These are phyloP conservation scores for Alternaria sp. DNA, from an alignment of 2,329 filamentous ascomycete species.

Conservation along the genomic window DNA sequence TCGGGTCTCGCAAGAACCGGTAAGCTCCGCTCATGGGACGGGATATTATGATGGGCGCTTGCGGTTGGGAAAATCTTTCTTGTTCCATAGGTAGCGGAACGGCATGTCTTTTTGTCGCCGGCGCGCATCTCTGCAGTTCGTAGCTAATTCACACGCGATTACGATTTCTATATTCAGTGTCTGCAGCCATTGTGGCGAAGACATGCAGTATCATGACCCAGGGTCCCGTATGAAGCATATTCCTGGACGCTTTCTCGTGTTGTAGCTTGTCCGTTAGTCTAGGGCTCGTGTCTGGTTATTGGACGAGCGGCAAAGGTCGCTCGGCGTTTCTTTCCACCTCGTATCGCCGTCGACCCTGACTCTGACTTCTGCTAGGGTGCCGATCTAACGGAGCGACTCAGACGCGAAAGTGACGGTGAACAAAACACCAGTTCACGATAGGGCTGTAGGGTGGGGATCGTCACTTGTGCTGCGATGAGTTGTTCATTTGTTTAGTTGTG, in stretches of 20 bases:
- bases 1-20: not conserved
- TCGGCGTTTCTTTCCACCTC: not conserved
- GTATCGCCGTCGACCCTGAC: not conserved
- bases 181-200: not conserved
- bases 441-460: not conserved
- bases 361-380: not conserved
- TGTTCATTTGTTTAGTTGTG: not conserved
- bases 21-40: not conserved
- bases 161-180: not conserved
- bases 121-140: not conserved
- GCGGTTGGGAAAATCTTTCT: slow-evolving; percentile 1
- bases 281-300: not conserved
- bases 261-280: not conserved
- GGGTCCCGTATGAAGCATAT: not conserved
- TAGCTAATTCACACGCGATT: not conserved
- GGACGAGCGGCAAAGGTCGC: not conserved
- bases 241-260: not conserved
- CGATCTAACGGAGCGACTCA: not conserved
- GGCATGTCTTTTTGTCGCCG: not conserved
- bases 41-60: not conserved
- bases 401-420: not conserved
- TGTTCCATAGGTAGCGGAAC: not conserved
- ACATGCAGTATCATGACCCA: not conserved
- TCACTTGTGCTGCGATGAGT: not conserved
- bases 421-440: not conserved